Base-by-base conservation (phyloP, 2,329 filamentous ascomycete genomes). In the Coniochaeta sp. region DNA sequence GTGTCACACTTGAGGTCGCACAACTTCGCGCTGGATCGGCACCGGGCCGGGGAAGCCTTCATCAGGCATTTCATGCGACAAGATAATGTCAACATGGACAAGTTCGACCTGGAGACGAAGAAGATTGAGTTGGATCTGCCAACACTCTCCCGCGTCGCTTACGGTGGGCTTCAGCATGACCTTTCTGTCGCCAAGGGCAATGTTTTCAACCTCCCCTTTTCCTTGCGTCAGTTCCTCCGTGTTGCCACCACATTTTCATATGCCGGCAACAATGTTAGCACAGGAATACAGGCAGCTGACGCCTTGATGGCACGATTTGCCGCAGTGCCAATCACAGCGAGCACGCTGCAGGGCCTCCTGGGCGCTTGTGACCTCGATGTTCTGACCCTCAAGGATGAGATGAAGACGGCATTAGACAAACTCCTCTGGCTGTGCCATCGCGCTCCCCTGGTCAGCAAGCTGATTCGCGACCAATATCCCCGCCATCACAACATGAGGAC, bases 1-100 rank as follows among this genome's bases (percentile, higher is more conserved):
- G 68, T 69, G 8, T 70, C 70, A 8, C 59, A 50, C 6, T 33
- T 74, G 4, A 70, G 71, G 33, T 74, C 76, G 1, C 68, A 71
- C 11, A 62, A 69, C 11, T 68, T 73, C 33, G 71, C 74, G 1
- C 54, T 62, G 1, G 71, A 76, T 14, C 68, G 77, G 1, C 72
- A 77, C 31, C 44, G 64, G 7, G 72, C 75, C 26, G 74, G 80
- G 44, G 80, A 86, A 65, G 74, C 76, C 14, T 73, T 88, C 31
- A 72, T 88, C 62, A 84, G 84, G 69, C 77, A 81, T 58, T 87
- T 85, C 67, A 79, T 81, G 59, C 76, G 85, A 5, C 68, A 72
- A 16, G 87, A 77, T 61, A 62, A 65, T 1, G 65, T 74, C 7
- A 67, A 73, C 28, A 58, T 62, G 7, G 54, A 64, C 2, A 52